Conservation (phyloP, 176 grass and related monocot species). For the Zizania latifolia region DNA sequence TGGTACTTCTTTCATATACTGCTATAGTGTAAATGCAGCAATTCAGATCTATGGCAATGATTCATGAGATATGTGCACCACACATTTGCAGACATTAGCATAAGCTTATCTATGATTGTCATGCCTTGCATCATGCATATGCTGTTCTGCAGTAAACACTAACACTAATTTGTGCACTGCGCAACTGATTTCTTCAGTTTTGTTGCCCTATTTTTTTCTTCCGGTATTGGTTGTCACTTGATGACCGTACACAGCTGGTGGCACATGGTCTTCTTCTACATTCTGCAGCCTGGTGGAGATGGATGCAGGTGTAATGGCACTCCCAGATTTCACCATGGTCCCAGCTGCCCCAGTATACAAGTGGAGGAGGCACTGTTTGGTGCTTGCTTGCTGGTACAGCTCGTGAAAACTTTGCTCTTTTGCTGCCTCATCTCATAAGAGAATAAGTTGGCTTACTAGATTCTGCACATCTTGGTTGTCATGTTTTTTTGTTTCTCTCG, state of each 20-base stretch:
- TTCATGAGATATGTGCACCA: neutral
- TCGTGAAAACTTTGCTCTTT: conserved; percentile 11
- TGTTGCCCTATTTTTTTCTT: neutral
- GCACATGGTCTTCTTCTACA: conserved; percentile 1
- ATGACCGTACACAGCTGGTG: neutral
- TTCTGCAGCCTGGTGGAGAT: neutral
- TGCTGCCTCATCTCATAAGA: neutral
- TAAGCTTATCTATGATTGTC: neutral
- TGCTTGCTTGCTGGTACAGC: neutral
- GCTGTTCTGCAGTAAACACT: neutral
- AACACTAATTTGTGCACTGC: neutral
- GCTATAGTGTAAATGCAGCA: neutral
- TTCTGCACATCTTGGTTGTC: neutral
- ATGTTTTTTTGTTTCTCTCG: neutral
- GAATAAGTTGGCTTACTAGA: conserved; percentile 9
- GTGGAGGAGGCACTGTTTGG: neutral
- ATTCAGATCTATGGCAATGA: neutral
- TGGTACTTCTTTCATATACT: neutral
- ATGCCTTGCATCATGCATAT: neutral
- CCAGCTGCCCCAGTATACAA: conserved; percentile 1
- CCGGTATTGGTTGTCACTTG: neutral
- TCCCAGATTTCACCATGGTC: neutral
- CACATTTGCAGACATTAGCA: neutral
- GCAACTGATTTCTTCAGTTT: neutral
- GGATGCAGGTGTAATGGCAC: neutral